Evolutionary conservation across 805 yeast genomes (phyloP).

Genomic region (Wickerhamiella galacta): DNA sequence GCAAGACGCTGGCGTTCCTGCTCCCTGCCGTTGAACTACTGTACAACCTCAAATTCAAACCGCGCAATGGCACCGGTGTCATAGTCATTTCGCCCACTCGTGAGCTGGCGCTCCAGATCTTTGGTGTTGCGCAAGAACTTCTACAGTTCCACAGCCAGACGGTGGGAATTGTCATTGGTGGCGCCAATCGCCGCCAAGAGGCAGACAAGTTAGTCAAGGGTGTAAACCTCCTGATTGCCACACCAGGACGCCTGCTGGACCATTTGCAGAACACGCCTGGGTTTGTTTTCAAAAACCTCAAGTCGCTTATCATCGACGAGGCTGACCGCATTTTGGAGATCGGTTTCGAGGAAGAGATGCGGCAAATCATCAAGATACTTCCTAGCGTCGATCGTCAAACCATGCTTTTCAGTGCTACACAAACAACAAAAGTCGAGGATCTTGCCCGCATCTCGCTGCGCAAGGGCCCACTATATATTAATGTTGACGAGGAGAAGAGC

Average conservation of each 20-base stretch:
- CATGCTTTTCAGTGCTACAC: constrained; percentile 98
- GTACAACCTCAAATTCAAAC: constrained; percentile 81
- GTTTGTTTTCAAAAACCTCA: constrained; percentile 83
- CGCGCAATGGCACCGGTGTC: constrained; percentile 96
- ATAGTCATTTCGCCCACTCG: constrained; percentile 93
- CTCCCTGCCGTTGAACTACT: constrained; percentile 91
- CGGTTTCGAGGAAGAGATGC: constrained; percentile 98
- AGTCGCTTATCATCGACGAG: constrained; percentile 89
- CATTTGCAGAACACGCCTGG: constrained; percentile 93
- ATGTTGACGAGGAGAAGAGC: constrained; percentile 71
- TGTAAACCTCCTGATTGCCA: constrained; percentile 84
- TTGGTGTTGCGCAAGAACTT: constrained; percentile 92
- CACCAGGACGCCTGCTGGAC: constrained; percentile 94
- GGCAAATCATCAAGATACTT: constrained; percentile 80
- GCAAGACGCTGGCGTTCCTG: constrained; percentile 89
- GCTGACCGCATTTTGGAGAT: constrained; percentile 96
- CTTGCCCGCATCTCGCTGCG: constrained; percentile 90
- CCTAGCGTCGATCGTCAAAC: constrained; percentile 90
- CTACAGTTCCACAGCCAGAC: constrained; percentile 87
- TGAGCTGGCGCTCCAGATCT: constrained; percentile 92
- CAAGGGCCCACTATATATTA: constrained; percentile 84
- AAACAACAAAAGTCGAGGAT: constrained; percentile 96
- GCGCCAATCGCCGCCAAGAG: constrained; percentile 94
- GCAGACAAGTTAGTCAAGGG: constrained; percentile 90
- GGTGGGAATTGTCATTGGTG: constrained; percentile 93